Conservation (phyloP, 176 grass and related monocot genomes). For the Rhipidocladum racemiflorum region DNA sequence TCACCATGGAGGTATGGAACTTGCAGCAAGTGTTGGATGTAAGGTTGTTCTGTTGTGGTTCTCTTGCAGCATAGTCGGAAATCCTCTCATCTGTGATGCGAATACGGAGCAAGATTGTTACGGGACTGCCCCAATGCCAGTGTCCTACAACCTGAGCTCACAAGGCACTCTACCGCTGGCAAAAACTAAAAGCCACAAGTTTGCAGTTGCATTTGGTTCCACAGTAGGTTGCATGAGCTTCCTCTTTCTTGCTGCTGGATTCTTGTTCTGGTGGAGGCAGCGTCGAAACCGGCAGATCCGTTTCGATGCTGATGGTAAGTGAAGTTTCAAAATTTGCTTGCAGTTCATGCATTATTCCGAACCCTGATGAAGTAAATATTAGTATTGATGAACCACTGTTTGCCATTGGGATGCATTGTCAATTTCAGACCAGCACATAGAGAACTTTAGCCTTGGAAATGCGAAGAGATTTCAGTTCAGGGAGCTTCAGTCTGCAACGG, state of each 20-base stretch:
- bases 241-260: slow-evolving; percentile 48
- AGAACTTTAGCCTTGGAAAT: slow-evolving; percentile 60
- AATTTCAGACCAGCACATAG: slow-evolving; percentile 61
- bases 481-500: slow-evolving; percentile 73
- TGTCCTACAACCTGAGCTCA: slow-evolving; percentile 69
- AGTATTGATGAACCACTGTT: neutral
- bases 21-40: neutral
- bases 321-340: neutral
- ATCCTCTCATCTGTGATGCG: slow-evolving; percentile 79
- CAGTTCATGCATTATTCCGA: slow-evolving; percentile 10
- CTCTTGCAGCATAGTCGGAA: slow-evolving; percentile 86
- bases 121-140: slow-evolving; percentile 61
- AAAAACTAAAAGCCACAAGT: slow-evolving; percentile 57
- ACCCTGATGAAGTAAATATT: neutral
- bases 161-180: slow-evolving; percentile 33
- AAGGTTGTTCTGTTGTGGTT: slow-evolving; percentile 18
- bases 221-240: slow-evolving; percentile 48
- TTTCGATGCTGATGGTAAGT: slow-evolving; percentile 69
- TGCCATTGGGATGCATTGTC: neutral
- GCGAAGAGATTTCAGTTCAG: slow-evolving; percentile 69
- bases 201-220: slow-evolving; percentile 66
- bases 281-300: slow-evolving; percentile 69
- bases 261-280: slow-evolving; percentile 75
- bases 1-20: neutral
- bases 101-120: slow-evolving; percentile 66